Base-by-base conservation (phyloP, 2,329 filamentous ascomycete species). In the Blumeria graminis region DNA sequence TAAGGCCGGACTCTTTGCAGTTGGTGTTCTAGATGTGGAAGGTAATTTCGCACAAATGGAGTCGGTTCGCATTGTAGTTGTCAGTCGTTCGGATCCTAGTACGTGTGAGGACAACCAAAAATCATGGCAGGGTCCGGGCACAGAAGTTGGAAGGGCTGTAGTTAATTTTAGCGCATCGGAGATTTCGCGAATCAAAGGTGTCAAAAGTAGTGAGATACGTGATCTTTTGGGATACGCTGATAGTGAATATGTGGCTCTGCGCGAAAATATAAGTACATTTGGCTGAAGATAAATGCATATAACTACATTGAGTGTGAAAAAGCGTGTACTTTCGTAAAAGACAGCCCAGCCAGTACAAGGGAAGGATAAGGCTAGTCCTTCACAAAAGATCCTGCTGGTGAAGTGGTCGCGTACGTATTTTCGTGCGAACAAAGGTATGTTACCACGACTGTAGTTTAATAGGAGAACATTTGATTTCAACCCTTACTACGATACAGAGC, bases 121-220 rank as follows among this genome's bases (percentile, higher is more conserved):
- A 65, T 61, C 73, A 62, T 73, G 74, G 74, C 67, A 75, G 59
- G 71, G 73, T 58, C 64, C 67, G 1, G 76, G 77, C 7, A 70
- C 72, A 52, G 92, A 96, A 64, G 85, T 96, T 18, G 92, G 92
- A 0, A 76, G 90, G 38, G 89, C 87, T 3, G 71, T 98, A 53
- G 88, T 94, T 57, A 95, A 96, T 69, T 98, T 96, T 67, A 84
- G 85, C n/a, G 81, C 85, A 1, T 72, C 75, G 0, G 90, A 98
- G 69, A 88, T 98, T 59, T 71, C 74, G 57, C 74, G 84, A 55
- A 94, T 98, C 66, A 87, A 84, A 70, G 92, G 92, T 1, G 74
- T 84, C 61, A 80, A 84, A 66, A 94, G 88, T 65, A 77, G 75
- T 6, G 84, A 94, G 66, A 95, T 98, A 60, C 74, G 81, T 52